phyloP scores from a whole-genome alignment of 495 filamentous ascomycete genomes.

The Parachaetomium inaequale region DNA sequence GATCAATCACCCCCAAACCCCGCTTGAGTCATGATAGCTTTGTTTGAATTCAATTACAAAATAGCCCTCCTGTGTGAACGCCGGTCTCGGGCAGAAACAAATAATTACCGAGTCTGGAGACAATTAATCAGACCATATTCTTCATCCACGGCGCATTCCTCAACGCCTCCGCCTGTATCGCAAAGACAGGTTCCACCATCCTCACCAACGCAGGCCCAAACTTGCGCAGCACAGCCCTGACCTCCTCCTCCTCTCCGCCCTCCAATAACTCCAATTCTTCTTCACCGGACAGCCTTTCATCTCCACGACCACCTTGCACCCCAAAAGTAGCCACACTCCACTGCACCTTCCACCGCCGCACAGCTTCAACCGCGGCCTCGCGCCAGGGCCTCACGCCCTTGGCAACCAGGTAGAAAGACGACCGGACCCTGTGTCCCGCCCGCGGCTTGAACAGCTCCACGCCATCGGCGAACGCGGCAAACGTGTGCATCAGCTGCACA shows the following conservation, averaged over 20 bases:
- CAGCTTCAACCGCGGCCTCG: constrained; percentile 33
- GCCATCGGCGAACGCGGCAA: constrained; percentile 41
- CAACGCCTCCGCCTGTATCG: constrained; percentile 42
- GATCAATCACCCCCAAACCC: no score
- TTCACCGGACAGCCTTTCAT: constrained; percentile 27
- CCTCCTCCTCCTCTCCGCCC: constrained; percentile 16
- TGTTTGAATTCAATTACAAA: no score
- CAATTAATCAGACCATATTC: no score
- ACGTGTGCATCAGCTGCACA: constrained; percentile 39
- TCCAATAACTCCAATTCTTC: background rate
- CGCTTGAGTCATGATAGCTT: no score
- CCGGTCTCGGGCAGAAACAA: no score
- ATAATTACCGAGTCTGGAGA: no score
- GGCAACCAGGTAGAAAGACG: constrained; percentile 57
- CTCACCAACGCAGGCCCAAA: constrained; percentile 41
- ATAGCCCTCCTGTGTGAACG: no score
- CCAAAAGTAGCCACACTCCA: constrained; percentile 51
- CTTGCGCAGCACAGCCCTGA: constrained; percentile 36
- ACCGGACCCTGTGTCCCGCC: constrained; percentile 39
- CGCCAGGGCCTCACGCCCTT: constrained; percentile 39
- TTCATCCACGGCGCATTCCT: constrained; percentile 34
- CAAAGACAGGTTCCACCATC: constrained; percentile 39
- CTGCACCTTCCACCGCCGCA: constrained; percentile 40
- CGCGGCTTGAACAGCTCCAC: constrained; percentile 50
- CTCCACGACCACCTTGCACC: background rate